phyloP scores from a whole-genome alignment of 352 stramenopile species.

The Labyrinthula sp. region DNA sequence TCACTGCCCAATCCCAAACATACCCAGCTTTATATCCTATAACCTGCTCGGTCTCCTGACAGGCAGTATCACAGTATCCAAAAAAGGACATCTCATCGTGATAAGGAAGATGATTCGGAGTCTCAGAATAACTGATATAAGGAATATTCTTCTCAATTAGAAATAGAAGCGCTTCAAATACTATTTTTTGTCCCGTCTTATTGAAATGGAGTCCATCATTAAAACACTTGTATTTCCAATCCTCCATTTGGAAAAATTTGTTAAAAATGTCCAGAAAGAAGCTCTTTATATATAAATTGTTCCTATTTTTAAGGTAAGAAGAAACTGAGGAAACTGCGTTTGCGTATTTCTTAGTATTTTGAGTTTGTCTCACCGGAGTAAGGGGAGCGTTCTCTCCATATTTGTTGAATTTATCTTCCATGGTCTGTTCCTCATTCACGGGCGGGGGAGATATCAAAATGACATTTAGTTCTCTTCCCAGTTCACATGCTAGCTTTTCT shows the following conservation, averaged over 20 bases:
- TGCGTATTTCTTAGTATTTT: conserved; percentile 6
- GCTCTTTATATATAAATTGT: too few species aligned
- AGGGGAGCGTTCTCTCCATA: background rate
- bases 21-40: too few species aligned
- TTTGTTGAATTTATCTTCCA: conserved; percentile 22
- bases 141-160: too few species aligned
- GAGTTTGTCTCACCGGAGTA: conserved; percentile 6
- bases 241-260: background rate
- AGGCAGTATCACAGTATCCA: too few species aligned
- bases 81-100: too few species aligned
- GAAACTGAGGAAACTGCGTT: background rate
- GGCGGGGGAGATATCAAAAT: conserved; percentile 25
- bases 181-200: conserved; percentile 1
- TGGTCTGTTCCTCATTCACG: conserved; percentile 7
- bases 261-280: conserved; percentile 6
- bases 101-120: too few species aligned
- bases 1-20: too few species aligned
- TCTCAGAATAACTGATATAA: too few species aligned
- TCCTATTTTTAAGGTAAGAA: too few species aligned
- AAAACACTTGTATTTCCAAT: too few species aligned
- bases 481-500: conserved; percentile 7
- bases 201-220: conserved; percentile 28
- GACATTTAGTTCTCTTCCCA: too few species aligned
- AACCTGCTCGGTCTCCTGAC: too few species aligned
- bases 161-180: conserved; percentile 9